phyloP scores from a whole-genome alignment of 192 early-diverging fungal genomes.

The Backusella macrospora region DNA sequence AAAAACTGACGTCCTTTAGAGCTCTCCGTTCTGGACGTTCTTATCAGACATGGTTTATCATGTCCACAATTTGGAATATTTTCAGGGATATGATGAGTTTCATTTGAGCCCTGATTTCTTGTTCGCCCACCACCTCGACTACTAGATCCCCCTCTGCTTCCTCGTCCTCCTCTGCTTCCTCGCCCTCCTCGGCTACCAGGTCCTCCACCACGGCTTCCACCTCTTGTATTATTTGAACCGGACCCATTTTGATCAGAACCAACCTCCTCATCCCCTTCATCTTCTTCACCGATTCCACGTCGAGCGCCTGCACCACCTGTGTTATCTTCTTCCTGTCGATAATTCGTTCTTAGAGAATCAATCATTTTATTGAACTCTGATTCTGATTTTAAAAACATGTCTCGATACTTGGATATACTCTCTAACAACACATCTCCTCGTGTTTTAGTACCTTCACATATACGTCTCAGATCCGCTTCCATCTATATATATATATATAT shows the following conservation, averaged over 20 bases:
- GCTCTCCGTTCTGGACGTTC: constrained; percentile 25
- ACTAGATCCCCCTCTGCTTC: neutral
- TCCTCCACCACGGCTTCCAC: constrained; percentile 10
- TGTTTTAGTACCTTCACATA: constrained; percentile 67
- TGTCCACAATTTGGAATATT: neutral
- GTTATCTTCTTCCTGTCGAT: constrained; percentile 28
- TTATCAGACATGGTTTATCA: neutral
- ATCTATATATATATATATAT: constrained; percentile 54
- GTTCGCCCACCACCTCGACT: neutral
- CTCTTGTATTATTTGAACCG: neutral
- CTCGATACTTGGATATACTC: constrained; percentile 67
- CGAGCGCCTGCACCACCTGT: constrained; percentile 1
- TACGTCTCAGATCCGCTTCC: constrained; percentile 76
- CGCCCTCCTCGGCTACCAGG: neutral
- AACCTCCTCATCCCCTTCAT: neutral
- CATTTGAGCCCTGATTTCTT: neutral
- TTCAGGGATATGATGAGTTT: neutral
- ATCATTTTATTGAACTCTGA: constrained; percentile 53
- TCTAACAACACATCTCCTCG: constrained; percentile 73
- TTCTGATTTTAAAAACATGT: constrained; percentile 64
- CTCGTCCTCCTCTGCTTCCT: neutral
- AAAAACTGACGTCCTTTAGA: constrained; percentile 35
- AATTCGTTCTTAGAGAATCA: constrained; percentile 41
- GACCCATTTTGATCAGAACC: neutral
- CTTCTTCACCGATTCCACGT: neutral